Percentiles rank a stretch among this genome's conserved stretches.
phyloP scores from a whole-genome alignment of 371 early-diverging fungal genomes.

The Mortierella sp. region DNA sequence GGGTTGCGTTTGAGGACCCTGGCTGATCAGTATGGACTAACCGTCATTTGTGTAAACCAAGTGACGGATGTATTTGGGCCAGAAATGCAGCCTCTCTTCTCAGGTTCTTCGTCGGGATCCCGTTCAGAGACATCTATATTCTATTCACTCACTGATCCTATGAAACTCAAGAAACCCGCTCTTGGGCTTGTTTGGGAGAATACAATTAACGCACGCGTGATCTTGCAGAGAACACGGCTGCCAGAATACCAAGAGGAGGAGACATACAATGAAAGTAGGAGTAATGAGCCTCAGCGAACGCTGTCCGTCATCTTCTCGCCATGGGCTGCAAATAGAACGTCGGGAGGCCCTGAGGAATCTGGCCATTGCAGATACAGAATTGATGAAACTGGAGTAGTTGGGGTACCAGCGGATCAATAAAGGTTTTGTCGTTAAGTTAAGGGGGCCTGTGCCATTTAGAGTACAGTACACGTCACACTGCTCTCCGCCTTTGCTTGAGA shows the following conservation, averaged over 20 bases:
- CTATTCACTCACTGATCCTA: conserved; percentile 13
- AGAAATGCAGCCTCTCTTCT: not conserved
- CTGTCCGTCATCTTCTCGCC: conserved; percentile 43
- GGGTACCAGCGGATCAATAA: conserved; percentile 6
- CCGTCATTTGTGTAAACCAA: conserved; percentile 80
- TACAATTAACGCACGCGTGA: conserved; percentile 77
- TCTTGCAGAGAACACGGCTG: conserved; percentile 57
- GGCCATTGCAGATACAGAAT: conserved; percentile 41
- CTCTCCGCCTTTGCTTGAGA: not conserved
- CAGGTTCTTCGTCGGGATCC: not conserved
- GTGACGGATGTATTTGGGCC: conserved; percentile 58
- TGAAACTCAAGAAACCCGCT: conserved; percentile 65
- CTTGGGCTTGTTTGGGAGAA: conserved; percentile 86
- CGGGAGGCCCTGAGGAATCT: not conserved
- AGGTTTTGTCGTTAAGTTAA: not conserved
- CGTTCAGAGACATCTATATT: conserved; percentile 6
- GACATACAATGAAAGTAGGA: not conserved
- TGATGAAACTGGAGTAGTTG: conserved; percentile 34
- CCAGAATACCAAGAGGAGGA: conserved; percentile 15
- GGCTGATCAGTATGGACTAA: conserved; percentile 69
- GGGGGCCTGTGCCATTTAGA: not conserved
- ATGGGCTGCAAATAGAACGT: conserved; percentile 23
- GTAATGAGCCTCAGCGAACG: conserved; percentile 31
- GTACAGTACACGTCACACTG: not conserved
- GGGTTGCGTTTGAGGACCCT: conserved; percentile 72